These are phyloP conservation scores for Eruca vesicaria DNA, from an alignment of 441 rosid genomes.

Conservation along the genomic window DNA sequence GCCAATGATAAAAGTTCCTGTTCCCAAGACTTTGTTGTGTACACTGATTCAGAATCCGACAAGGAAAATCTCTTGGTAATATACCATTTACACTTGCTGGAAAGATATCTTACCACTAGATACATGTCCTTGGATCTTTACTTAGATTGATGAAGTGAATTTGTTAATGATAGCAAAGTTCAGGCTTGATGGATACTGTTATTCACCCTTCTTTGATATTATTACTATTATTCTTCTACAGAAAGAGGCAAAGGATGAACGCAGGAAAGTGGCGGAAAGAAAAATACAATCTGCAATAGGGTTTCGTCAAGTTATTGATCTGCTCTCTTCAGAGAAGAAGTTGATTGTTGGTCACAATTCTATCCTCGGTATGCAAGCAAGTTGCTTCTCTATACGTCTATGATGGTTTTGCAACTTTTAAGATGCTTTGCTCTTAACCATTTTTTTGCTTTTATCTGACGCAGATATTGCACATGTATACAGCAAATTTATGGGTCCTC, in stretches of 20 bases:
- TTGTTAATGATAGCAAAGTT: background rate
- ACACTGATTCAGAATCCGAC: conserved; percentile 62
- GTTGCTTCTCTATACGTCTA: conserved; percentile 11
- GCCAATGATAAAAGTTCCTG: conserved; percentile 36
- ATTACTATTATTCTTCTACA: conserved; percentile 29
- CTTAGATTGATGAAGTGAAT: background rate
- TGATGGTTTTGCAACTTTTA: conserved; percentile 21
- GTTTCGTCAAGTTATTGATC: conserved; percentile 86
- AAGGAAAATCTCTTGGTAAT: conserved; percentile 71
- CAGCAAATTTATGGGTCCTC: conserved; percentile 80
- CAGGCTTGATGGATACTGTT: background rate
- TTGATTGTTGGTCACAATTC: conserved; percentile 93
- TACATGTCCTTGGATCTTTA: conserved; percentile 5
- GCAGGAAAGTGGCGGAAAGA: conserved; percentile 44
- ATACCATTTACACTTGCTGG: background rate
- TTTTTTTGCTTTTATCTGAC: background rate
- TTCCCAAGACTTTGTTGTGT: conserved; percentile 57
- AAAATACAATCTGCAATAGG: conserved; percentile 70
- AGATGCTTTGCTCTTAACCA: conserved; percentile 13
- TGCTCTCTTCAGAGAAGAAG: conserved; percentile 77
- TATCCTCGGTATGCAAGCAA: conserved; percentile 64
- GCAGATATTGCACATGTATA: conserved; percentile 87
- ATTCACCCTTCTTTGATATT: background rate
- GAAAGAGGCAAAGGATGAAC: conserved; percentile 73
- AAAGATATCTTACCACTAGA: background rate